Percentiles rank a stretch among this genome's conserved stretches.
Evolutionary conservation across 2,329 filamentous ascomycete species (phyloP).

Genomic region (Didymella glomerata): DNA sequence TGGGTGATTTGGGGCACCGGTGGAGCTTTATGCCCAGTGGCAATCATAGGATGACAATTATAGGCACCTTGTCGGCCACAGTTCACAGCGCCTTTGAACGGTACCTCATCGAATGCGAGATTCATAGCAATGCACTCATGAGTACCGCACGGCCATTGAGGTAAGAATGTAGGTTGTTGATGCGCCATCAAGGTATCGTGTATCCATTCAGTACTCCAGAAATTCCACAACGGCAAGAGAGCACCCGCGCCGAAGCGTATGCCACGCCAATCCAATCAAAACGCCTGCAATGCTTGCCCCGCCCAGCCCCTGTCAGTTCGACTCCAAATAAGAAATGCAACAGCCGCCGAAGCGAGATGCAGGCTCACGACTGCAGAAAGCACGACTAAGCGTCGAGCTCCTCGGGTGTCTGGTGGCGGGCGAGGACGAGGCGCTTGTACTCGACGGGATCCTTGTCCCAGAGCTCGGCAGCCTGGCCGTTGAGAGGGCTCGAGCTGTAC

Average conservation of each 20-base stretch:
- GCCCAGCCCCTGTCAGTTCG: neutral
- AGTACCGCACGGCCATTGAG: neutral
- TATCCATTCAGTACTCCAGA: slow-evolving; percentile 19
- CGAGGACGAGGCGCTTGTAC: slow-evolving; percentile 80
- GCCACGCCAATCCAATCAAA: slow-evolving; percentile 6
- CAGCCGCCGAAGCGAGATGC: slow-evolving; percentile 1
- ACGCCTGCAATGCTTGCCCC: slow-evolving; percentile 23
- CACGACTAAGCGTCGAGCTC: slow-evolving; percentile 45
- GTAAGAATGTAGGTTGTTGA: slow-evolving; percentile 10
- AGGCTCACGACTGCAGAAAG: neutral
- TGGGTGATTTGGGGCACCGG: slow-evolving; percentile 13
- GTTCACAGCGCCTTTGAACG: neutral
- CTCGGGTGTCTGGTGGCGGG: slow-evolving; percentile 64
- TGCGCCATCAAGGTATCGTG: slow-evolving; percentile 19
- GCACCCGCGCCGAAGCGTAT: slow-evolving; percentile 1
- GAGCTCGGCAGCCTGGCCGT: slow-evolving; percentile 93
- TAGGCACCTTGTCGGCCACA: neutral
- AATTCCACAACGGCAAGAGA: neutral
- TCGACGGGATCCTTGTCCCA: slow-evolving; percentile 90
- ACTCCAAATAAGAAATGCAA: slow-evolving; percentile 7
- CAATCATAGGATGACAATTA: slow-evolving; percentile 4
- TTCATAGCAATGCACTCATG: neutral
- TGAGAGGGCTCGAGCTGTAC: slow-evolving; percentile 84
- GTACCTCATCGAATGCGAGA: neutral
- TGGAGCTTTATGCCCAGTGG: slow-evolving; percentile 9